phyloP scores from a whole-genome alignment of 768 basidiomycete species.

The Inosperma sp. region DNA sequence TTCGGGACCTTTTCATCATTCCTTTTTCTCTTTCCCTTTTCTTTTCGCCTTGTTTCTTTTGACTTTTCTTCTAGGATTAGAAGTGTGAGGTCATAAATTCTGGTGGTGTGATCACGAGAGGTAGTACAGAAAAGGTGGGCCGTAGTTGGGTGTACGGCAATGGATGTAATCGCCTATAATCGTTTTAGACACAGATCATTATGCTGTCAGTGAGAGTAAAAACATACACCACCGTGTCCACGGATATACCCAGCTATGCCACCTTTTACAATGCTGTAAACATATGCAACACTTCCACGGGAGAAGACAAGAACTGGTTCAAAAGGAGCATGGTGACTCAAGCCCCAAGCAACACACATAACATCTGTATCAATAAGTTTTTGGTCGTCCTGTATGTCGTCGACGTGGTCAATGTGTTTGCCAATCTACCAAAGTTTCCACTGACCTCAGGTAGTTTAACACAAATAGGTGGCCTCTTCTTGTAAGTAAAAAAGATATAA shows the following conservation, averaged over 20 bases:
- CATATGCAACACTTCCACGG: conserved; percentile 48
- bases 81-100: conserved; percentile 61
- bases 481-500: conserved; percentile 35
- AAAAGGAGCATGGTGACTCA: conserved; percentile 39
- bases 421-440: conserved; percentile 5
- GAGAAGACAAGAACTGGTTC: conserved; percentile 62
- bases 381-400: conserved; percentile 12
- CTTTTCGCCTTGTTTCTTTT: conserved; percentile 12
- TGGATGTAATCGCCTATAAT: conserved; percentile 56
- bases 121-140: conserved; percentile 66
- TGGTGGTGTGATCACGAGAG: conserved; percentile 63
- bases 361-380: conserved; percentile 29
- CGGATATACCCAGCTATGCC: conserved; percentile 46
- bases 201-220: not conserved
- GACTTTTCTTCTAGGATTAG: conserved; percentile 24
- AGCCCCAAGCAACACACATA: conserved; percentile 54
- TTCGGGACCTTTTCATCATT: conserved; percentile 31
- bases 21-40: conserved; percentile 6
- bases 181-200: conserved; percentile 7
- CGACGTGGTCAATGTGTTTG: conserved; percentile 1
- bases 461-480: conserved; percentile 29
- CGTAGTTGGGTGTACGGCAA: conserved; percentile 56
- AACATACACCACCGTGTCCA: conserved; percentile 69
- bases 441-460: conserved; percentile 36
- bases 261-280: conserved; percentile 44